A percentile compares a stretch with the other conserved stretches of the same genome.
These are phyloP conservation scores for Ustilago crameri DNA, from an alignment of 1,284 basidiomycete genomes.

Conservation along the genomic window DNA sequence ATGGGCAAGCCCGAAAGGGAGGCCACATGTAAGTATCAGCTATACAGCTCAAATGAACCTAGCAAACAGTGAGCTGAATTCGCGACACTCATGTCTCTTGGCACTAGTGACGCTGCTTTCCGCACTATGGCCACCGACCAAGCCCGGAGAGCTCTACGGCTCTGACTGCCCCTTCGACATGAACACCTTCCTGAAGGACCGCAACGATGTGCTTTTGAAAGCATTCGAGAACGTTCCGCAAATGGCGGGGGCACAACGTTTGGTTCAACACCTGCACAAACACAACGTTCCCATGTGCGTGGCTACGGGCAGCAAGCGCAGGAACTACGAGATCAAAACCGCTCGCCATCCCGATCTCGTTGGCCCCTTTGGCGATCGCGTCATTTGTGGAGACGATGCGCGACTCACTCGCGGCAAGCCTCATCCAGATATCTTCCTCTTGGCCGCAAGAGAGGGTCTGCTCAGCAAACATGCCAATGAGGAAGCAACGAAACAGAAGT, in stretches of 20 bases:
- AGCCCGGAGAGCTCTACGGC: slow-evolving; percentile 37
- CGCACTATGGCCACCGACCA: slow-evolving; percentile 60
- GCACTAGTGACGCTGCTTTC: slow-evolving; percentile 55
- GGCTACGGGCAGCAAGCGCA: slow-evolving; percentile 65
- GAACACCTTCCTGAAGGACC: slow-evolving; percentile 60
- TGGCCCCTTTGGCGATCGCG: slow-evolving; percentile 53
- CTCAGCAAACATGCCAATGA: slow-evolving; percentile 33
- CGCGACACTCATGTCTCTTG: not conserved
- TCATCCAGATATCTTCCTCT: slow-evolving; percentile 66
- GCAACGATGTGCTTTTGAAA: slow-evolving; percentile 59
- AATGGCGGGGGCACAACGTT: slow-evolving; percentile 65
- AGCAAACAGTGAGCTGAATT: not conserved
- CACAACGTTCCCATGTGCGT: slow-evolving; percentile 66
- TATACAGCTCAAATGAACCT: not conserved
- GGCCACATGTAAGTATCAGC: slow-evolving; percentile 50
- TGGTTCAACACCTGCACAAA: slow-evolving; percentile 63
- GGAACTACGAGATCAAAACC: slow-evolving; percentile 66
- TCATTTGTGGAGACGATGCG: slow-evolving; percentile 66
- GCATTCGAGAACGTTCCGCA: slow-evolving; percentile 62
- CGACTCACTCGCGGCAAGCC: slow-evolving; percentile 65
- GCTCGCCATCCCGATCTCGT: slow-evolving; percentile 55
- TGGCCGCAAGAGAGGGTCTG: slow-evolving; percentile 63
- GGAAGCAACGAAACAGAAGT: slow-evolving; percentile 12
- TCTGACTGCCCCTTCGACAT: slow-evolving; percentile 65
- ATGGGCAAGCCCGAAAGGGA: slow-evolving; percentile 68